These are phyloP conservation scores for Cytospora piceae DNA, from an alignment of 2,329 filamentous ascomycete species.

Conservation along the genomic window DNA sequence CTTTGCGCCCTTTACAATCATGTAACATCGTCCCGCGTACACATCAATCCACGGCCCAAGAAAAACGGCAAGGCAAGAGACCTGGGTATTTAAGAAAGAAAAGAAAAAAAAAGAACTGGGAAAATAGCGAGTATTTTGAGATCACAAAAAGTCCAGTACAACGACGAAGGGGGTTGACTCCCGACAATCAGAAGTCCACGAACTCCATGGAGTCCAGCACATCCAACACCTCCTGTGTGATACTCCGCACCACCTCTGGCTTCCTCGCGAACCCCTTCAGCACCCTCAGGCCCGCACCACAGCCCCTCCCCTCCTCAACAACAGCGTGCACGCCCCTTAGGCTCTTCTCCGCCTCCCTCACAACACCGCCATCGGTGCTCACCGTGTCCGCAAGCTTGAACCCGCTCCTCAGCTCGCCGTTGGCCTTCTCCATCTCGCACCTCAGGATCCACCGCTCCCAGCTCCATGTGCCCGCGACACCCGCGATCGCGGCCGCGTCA, in stretches of 20 bases:
- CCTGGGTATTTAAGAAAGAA: background rate
- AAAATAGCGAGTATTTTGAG: background rate
- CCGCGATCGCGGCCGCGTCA: conserved; percentile 74
- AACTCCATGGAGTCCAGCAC: conserved; percentile 16
- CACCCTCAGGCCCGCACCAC: conserved; percentile 63
- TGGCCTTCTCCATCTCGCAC: conserved; percentile 77
- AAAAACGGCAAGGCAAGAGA: background rate
- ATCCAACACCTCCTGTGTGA: conserved; percentile 23
- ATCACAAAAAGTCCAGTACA: background rate
- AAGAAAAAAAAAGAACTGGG: background rate
- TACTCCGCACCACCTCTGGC: conserved; percentile 43
- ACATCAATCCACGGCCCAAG: conserved; percentile 27
- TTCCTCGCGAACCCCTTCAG: conserved; percentile 68
- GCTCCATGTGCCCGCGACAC: conserved; percentile 82
- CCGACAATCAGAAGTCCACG: conserved; percentile 8
- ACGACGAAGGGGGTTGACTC: background rate
- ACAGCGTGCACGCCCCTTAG: conserved; percentile 64
- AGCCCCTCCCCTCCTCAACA: conserved; percentile 65
- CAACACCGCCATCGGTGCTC: conserved; percentile 50
- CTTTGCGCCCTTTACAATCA: conserved; percentile 14
- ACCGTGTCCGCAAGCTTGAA: conserved; percentile 55
- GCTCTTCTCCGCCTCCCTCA: conserved; percentile 61
- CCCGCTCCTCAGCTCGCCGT: conserved; percentile 60
- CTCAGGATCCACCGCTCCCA: conserved; percentile 98
- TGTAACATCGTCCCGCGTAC: background rate